These are phyloP conservation scores for Hanseniaspora occidentalis DNA, from an alignment of 805 yeast species.

Conservation along the genomic window DNA sequence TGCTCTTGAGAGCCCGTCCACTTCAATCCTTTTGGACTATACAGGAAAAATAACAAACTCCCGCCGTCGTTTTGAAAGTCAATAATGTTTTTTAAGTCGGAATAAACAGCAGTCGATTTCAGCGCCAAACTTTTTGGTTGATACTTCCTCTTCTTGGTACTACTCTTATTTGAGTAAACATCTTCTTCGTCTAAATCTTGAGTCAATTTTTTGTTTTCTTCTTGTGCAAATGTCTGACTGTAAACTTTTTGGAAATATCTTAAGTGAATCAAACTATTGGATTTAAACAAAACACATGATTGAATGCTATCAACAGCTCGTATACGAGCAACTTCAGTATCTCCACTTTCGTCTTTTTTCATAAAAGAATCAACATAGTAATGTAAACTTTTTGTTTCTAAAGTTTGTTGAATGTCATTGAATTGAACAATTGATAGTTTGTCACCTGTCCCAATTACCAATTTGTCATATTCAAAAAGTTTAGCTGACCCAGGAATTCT, in stretches of 20 bases:
- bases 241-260: constrained; percentile 4
- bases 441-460: constrained; percentile 28
- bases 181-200: constrained; percentile 24
- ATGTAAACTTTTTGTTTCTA: constrained; percentile 73
- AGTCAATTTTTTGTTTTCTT: constrained; percentile 47
- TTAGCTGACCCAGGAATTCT: constrained; percentile 2
- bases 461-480: constrained; percentile 1
- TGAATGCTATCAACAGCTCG: constrained; percentile 7
- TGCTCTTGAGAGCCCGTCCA: constrained; percentile 70
- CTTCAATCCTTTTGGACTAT: constrained; percentile 36
- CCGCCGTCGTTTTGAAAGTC: constrained; percentile 45
- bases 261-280: background rate
- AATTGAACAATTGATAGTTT: constrained; percentile 68
- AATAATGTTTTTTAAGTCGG: constrained; percentile 46
- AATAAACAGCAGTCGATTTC: constrained; percentile 42
- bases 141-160: constrained; percentile 4
- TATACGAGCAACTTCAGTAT: constrained; percentile 19
- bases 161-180: constrained; percentile 5
- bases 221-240: constrained; percentile 18
- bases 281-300: background rate
- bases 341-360: constrained; percentile 32
- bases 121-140: constrained; percentile 38
- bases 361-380: constrained; percentile 66
- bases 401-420: constrained; percentile 38
- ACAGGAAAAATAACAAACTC: constrained; percentile 40